Conservation (phyloP, 2,329 filamentous ascomycete species). For the Aspergillus hiratsukae region DNA sequence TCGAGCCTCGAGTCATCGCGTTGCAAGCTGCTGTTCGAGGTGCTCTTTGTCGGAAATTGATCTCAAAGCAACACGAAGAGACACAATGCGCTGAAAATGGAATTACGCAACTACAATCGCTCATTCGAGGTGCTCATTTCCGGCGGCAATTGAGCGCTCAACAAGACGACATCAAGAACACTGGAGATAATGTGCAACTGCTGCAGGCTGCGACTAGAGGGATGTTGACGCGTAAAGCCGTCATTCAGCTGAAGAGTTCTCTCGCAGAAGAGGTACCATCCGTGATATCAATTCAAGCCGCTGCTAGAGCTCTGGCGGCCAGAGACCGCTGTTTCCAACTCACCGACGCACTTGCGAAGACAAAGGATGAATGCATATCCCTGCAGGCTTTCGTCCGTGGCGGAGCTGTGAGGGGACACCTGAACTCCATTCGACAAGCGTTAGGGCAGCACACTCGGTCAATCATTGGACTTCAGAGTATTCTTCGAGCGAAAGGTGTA, state of each 20-base stretch:
- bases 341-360: slow-evolving; percentile 38
- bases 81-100: slow-evolving; percentile 46
- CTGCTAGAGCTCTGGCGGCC: slow-evolving; percentile 29
- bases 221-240: slow-evolving; percentile 41
- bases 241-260: slow-evolving; percentile 20
- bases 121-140: slow-evolving; percentile 62
- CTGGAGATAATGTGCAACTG: slow-evolving; percentile 44
- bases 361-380: slow-evolving; percentile 36
- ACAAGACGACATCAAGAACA: slow-evolving; percentile 42
- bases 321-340: slow-evolving; percentile 39
- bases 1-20: slow-evolving; percentile 57
- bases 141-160: slow-evolving; percentile 42
- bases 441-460: slow-evolving; percentile 26
- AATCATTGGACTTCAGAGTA: slow-evolving; percentile 31
- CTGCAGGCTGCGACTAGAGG: slow-evolving; percentile 60
- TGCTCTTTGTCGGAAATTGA: slow-evolving; percentile 26
- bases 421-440: slow-evolving; percentile 24
- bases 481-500: slow-evolving; percentile 26
- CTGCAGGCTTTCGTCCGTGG: slow-evolving; percentile 47
- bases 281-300: slow-evolving; percentile 35
- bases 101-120: slow-evolving; percentile 60
- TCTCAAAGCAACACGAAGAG: slow-evolving; percentile 19
- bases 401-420: slow-evolving; percentile 22
- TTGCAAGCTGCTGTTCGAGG: slow-evolving; percentile 59
- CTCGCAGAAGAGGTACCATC: slow-evolving; percentile 24